These are phyloP conservation scores for Globisporangium lucens DNA, from an alignment of 352 stramenopile species.

Conservation along the genomic window DNA sequence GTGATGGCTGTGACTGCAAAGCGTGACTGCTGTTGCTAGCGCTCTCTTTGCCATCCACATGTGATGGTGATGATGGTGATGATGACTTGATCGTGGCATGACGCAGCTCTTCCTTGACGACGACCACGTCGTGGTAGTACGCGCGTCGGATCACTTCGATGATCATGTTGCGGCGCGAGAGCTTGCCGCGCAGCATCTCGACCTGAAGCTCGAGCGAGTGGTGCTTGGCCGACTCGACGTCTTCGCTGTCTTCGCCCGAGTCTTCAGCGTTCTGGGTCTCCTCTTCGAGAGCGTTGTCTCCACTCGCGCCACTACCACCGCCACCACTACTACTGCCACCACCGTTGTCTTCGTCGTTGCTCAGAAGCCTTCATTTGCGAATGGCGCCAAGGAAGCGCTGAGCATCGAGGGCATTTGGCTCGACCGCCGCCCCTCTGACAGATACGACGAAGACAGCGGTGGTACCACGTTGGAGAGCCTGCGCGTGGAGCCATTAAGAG, in stretches of 20 bases:
- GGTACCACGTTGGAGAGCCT: background rate
- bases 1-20: background rate
- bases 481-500: background rate
- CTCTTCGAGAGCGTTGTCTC: background rate
- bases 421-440: background rate
- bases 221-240: constrained; percentile 35
- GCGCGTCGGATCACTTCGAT: constrained; percentile 69
- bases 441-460: background rate
- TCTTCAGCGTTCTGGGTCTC: background rate
- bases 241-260: constrained; percentile 25
- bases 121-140: constrained; percentile 81
- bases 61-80: background rate
- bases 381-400: constrained; percentile 8
- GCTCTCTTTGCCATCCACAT: constrained; percentile 2
- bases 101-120: constrained; percentile 80
- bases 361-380: constrained; percentile 2
- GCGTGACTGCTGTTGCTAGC: background rate
- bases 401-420: constrained; percentile 10
- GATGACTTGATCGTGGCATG: constrained; percentile 19
- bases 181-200: constrained; percentile 65
- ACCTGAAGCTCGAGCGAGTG: constrained; percentile 40
- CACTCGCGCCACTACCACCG: background rate
- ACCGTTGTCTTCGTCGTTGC: background rate
- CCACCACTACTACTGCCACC: background rate
- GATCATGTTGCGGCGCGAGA: constrained; percentile 67